phyloP scores from a whole-genome alignment of 2,329 filamentous ascomycete species.

The Colletotrichum tabaci region DNA sequence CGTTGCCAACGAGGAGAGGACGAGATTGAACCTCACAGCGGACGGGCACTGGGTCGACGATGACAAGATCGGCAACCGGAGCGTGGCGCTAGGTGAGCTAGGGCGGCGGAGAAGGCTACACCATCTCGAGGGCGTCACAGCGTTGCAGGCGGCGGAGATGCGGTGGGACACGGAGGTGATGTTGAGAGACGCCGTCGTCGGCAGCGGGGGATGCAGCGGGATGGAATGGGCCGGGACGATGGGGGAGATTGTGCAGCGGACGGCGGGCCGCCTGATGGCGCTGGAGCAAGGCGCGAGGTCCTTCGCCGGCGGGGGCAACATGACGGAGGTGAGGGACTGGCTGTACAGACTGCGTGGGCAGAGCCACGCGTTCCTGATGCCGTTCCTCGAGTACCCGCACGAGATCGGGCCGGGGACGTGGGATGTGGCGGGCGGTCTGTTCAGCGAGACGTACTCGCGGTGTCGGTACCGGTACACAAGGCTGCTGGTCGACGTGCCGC shows the following conservation, averaged over 20 bases:
- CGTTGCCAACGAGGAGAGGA: slow-evolving; percentile 51
- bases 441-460: slow-evolving; percentile 55
- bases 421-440: slow-evolving; percentile 50
- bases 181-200: slow-evolving; percentile 43
- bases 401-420: slow-evolving; percentile 48
- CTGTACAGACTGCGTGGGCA: slow-evolving; percentile 52
- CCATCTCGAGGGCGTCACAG: slow-evolving; percentile 51
- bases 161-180: slow-evolving; percentile 50
- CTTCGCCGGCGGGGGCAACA: slow-evolving; percentile 42
- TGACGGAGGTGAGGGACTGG: slow-evolving; percentile 49
- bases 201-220: slow-evolving; percentile 52
- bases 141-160: slow-evolving; percentile 53
- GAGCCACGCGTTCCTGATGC: slow-evolving; percentile 60
- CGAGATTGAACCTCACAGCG: slow-evolving; percentile 57
- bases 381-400: slow-evolving; percentile 61
- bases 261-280: slow-evolving; percentile 52
- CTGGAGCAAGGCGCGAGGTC: slow-evolving; percentile 49
- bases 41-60: slow-evolving; percentile 56
- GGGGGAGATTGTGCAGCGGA: slow-evolving; percentile 59
- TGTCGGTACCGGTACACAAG: slow-evolving; percentile 60
- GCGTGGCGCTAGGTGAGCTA: slow-evolving; percentile 51
- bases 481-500: slow-evolving; percentile 49
- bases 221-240: slow-evolving; percentile 61
- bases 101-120: slow-evolving; percentile 56
- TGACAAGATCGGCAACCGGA: slow-evolving; percentile 44